Percentiles rank a stretch among this genome's conserved stretches.
These are phyloP conservation scores for Nymphaea thermarum DNA, from an alignment of 164 flowering plant genomes.

Conservation along the genomic window DNA sequence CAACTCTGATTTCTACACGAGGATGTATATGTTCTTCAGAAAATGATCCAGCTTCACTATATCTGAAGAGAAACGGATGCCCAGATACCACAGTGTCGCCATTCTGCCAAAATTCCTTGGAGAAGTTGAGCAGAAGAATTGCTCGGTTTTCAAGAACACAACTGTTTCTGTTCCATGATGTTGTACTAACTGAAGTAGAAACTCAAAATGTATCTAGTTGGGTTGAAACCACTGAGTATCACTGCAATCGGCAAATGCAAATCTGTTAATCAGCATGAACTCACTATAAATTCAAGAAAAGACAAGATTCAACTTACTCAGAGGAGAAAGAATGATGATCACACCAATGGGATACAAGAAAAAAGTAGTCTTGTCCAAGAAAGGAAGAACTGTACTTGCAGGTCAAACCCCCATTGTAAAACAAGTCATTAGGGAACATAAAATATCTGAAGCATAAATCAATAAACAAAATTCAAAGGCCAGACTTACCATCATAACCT, in stretches of 20 bases:
- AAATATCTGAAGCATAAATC: not conserved
- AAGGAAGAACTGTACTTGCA: conserved; percentile 66
- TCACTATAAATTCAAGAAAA: not conserved
- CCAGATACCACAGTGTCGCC: not conserved
- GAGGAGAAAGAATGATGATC: conserved; percentile 67
- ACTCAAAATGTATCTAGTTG: conserved; percentile 88
- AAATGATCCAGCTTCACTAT: not conserved
- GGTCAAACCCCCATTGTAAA: not conserved
- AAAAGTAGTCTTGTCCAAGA: conserved; percentile 87
- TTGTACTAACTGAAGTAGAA: conserved; percentile 54
- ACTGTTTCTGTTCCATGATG: not conserved
- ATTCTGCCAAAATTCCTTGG: not conserved
- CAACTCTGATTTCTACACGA: not conserved
- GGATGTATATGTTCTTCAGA: not conserved
- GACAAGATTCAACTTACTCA: conserved; percentile 43
- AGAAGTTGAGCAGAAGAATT: no score
- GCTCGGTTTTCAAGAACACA: no score
- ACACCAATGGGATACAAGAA: conserved; percentile 93
- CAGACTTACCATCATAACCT: conserved; percentile 87
- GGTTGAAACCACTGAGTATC: conserved; percentile 83
- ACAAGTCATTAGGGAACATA: not conserved
- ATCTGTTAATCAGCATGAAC: not conserved
- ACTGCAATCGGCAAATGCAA: conserved; percentile 36
- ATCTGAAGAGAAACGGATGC: not conserved
- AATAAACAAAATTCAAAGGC: not conserved